Evolutionary conservation across 768 basidiomycete genomes (phyloP).

Genomic region (Dioszegia crocea): DNA sequence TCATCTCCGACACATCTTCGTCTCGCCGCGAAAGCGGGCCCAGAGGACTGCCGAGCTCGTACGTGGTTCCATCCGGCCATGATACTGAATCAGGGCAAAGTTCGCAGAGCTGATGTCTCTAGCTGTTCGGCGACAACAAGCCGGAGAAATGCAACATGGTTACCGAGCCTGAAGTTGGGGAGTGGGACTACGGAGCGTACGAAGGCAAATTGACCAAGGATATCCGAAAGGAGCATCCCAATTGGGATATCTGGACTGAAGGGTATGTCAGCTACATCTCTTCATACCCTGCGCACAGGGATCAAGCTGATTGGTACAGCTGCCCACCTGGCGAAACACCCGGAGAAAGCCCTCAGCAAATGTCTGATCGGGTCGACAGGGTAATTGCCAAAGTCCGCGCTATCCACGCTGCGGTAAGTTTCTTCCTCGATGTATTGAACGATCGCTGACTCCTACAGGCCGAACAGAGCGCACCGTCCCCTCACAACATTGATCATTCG

Average conservation of each 20-base stretch:
- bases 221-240: slow-evolving; percentile 60
- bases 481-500: slow-evolving; percentile 38
- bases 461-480: slow-evolving; percentile 25
- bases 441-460: slow-evolving; percentile 12
- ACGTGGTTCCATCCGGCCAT: slow-evolving; percentile 6
- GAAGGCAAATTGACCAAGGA: slow-evolving; percentile 79
- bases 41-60: slow-evolving; percentile 75
- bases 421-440: neutral
- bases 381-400: slow-evolving; percentile 65
- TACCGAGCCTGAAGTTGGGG: slow-evolving; percentile 49
- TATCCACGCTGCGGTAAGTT: slow-evolving; percentile 40
- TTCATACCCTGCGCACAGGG: neutral
- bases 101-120: no score
- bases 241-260: slow-evolving; percentile 81
- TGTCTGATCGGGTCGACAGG: slow-evolving; percentile 71
- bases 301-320: slow-evolving; percentile 50
- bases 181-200: slow-evolving; percentile 87
- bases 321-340: slow-evolving; percentile 61
- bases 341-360: slow-evolving; percentile 77
- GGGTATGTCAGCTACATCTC: slow-evolving; percentile 54
- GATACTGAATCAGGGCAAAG: no score
- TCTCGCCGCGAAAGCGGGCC: slow-evolving; percentile 85
- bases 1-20: slow-evolving; percentile 67
- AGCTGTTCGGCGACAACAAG: slow-evolving; percentile 42
- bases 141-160: slow-evolving; percentile 27